Conservation (phyloP, 371 early-diverging fungal genomes). For the Smittium culicis region DNA sequence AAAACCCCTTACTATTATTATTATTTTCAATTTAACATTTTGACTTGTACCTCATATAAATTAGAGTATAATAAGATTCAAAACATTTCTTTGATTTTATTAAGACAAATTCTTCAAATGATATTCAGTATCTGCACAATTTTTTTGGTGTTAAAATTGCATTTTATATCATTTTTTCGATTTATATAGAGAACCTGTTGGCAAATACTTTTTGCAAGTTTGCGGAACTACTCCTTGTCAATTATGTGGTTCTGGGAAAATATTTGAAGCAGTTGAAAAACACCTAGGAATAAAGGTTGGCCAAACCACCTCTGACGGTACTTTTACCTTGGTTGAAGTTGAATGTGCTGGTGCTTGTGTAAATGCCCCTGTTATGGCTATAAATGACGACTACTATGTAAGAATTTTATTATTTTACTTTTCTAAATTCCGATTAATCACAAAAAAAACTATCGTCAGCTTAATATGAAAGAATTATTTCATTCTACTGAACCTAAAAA, state of each 20-base stretch:
- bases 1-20: not conserved
- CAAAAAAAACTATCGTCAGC: too few species aligned
- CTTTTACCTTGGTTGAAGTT: conserved; percentile 94
- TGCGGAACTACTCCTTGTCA: conserved; percentile 97
- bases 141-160: not conserved
- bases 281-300: conserved; percentile 84
- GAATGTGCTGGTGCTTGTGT: conserved; percentile 99
- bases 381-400: conserved; percentile 92
- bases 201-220: conserved; percentile 93
- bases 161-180: conserved; percentile 21
- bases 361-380: conserved; percentile 92
- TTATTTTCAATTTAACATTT: not conserved
- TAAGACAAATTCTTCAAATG: not conserved
- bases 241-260: conserved; percentile 81
- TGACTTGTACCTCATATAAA: not conserved
- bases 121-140: not conserved
- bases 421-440: too few species aligned
- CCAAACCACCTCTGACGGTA: conserved; percentile 83
- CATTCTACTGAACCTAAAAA: not conserved
- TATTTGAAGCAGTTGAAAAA: conserved; percentile 70
- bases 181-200: conserved; percentile 60
- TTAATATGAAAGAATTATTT: too few species aligned
- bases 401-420: too few species aligned
- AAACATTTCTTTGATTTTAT: too few species aligned
- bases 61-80: too few species aligned